Conservation (phyloP, 257 asterid species). For the Plantago ovata region DNA sequence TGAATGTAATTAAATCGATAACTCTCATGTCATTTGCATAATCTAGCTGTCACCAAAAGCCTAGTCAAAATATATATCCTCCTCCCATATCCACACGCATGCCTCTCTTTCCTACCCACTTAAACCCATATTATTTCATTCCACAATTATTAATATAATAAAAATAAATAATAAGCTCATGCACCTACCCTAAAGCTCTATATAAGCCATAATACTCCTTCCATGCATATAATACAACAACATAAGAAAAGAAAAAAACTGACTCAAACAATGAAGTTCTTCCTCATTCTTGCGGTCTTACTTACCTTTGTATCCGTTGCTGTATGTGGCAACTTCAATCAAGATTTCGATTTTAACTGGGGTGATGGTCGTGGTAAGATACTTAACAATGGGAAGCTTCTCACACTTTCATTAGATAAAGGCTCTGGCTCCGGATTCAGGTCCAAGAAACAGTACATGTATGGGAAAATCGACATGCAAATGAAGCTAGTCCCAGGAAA, state of each 20-base stretch:
- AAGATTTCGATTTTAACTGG: slow-evolving; percentile 42
- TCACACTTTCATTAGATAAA: slow-evolving; percentile 41
- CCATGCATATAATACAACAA: slow-evolving; percentile 22
- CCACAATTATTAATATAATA: not conserved
- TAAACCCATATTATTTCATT: slow-evolving; percentile 3
- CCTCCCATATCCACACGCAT: slow-evolving; percentile 26
- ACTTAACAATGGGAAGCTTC: slow-evolving; percentile 34
- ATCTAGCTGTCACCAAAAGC: slow-evolving; percentile 36
- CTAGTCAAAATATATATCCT: slow-evolving; percentile 29
- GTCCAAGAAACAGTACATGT: slow-evolving; percentile 41
- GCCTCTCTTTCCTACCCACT: slow-evolving; percentile 24
- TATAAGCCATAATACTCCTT: slow-evolving; percentile 25
- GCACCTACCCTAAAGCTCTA: slow-evolving; percentile 14
- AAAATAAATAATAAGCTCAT: not conserved
- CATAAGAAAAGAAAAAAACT: not conserved
- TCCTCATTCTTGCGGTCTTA: slow-evolving; percentile 11
- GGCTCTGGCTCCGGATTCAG: slow-evolving; percentile 43
- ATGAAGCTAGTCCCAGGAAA: slow-evolving; percentile 48
- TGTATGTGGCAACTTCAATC: slow-evolving; percentile 25
- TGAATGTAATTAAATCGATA: not conserved
- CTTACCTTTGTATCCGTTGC: slow-evolving; percentile 18
- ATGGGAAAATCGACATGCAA: slow-evolving; percentile 46
- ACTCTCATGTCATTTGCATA: slow-evolving; percentile 24
- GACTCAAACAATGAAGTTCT: slow-evolving; percentile 22
- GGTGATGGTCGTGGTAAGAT: slow-evolving; percentile 41